Conservation (phyloP, 2,329 filamentous ascomycete species). For the Didymella pinodella region DNA sequence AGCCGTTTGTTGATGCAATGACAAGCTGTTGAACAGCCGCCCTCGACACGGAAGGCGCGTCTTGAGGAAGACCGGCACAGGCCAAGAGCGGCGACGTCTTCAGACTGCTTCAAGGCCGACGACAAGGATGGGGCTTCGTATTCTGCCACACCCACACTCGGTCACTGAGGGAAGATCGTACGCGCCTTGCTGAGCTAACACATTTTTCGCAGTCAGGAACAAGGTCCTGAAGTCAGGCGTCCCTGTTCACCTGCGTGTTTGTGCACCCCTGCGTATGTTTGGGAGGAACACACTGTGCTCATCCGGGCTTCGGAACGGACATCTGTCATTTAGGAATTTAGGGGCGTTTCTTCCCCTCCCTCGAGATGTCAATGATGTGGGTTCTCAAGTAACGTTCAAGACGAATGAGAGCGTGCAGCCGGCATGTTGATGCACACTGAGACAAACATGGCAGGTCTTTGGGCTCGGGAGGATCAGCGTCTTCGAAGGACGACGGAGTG, state of each 20-base stretch:
- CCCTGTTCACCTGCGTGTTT: slow-evolving; percentile 4
- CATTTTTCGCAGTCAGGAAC: slow-evolving; percentile 15
- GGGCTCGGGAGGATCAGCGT: slow-evolving; percentile 12
- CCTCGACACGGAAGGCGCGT: background rate
- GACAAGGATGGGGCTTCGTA: slow-evolving; percentile 7
- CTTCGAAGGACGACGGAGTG: slow-evolving; percentile 15
- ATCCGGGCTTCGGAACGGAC: slow-evolving; percentile 19
- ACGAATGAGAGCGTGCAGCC: slow-evolving; percentile 7
- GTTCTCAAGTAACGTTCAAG: slow-evolving; percentile 6
- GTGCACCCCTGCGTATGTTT: slow-evolving; percentile 16
- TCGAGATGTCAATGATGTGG: slow-evolving; percentile 14
- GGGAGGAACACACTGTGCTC: slow-evolving; percentile 9
- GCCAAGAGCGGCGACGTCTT: slow-evolving; percentile 21
- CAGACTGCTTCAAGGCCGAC: slow-evolving; percentile 16
- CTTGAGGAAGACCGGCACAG: slow-evolving; percentile 16
- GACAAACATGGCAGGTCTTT: slow-evolving; percentile 19
- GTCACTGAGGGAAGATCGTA: slow-evolving; percentile 5
- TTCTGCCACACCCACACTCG: slow-evolving; percentile 6
- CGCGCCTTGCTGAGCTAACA: slow-evolving; percentile 18
- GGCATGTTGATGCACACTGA: slow-evolving; percentile 11
- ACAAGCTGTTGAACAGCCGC: slow-evolving; percentile 4
- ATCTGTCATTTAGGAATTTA: slow-evolving; percentile 16
- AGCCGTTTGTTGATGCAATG: slow-evolving; percentile 7
- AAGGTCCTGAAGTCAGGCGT: background rate
- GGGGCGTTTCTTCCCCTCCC: slow-evolving; percentile 1